Evolutionary conservation across 192 early-diverging fungal species (phyloP), one percentile per base, ranked within the genome.

Genomic region (Podila epicladia): DNA sequence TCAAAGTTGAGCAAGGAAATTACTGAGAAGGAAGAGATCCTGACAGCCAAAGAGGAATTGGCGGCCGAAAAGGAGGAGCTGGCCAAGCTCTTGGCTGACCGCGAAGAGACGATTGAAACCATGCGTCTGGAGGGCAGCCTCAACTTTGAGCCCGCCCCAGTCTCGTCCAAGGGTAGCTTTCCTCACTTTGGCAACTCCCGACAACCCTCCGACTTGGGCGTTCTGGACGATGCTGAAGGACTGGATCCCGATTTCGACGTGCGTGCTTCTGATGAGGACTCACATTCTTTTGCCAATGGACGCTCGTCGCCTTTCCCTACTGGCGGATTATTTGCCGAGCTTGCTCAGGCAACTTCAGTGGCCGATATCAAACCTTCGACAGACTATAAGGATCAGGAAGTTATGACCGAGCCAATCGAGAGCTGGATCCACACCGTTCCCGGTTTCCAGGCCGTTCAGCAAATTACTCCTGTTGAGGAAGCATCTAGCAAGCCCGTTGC

Each of bases 41-140:
- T 70, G 1, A 61, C 82, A 65, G 76, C 83, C 2, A 82, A 89
- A 24, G 53, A n/a, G n/a, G 53, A 55, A 22, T 9, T 73, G 78
- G 9, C 80, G 77, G 74, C 75, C 85, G 29, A 83, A 70, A 57
- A 88, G 72, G 65, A 67, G 86, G 28, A 72, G 83, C 35, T 89
- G 9, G 85, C 85, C 55, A 86, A 88, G 58, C 66, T 89, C 60
- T 58, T 91, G 17, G 84, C 83, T 1, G 89, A 90, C 24, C 82
- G 84, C n/a, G 84, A 90, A 53, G 88, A 90, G 51, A 84, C 83
- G 26, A 90, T 91, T 62, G 89, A 90, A 59, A 73, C 77, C 7
- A 65, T 91, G 62, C 84, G 86, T 9, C 71, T 83, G 41, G 88
- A 89, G 58, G 71, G 82, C 41, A 71, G 62, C 26, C 60, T 82